Evolutionary conservation across 2,329 filamentous ascomycete species (phyloP).

Genomic region (Scopulariopsis brevicaulis): DNA sequence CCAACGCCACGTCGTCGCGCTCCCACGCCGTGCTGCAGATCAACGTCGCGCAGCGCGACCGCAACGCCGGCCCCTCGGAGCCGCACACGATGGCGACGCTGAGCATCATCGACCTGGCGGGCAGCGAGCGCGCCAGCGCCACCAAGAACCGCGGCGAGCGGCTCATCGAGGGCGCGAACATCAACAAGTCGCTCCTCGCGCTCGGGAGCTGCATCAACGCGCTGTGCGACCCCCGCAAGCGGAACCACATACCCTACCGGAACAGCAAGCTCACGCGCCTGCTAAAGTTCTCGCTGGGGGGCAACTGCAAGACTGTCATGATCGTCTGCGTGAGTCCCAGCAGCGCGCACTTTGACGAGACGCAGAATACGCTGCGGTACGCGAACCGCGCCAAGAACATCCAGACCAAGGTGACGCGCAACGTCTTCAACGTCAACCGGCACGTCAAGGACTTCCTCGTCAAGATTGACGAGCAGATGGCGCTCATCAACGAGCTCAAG

Average conservation of each 20-base stretch:
- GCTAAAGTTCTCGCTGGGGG: constrained; percentile 91
- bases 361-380: constrained; percentile 93
- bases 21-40: constrained; percentile 97
- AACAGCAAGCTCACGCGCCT: constrained; percentile 95
- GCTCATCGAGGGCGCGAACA: constrained; percentile 89
- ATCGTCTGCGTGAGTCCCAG: constrained; percentile 97
- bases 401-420: constrained; percentile 97
- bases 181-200: constrained; percentile 95
- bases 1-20: constrained; percentile 92
- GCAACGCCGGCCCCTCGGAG: constrained; percentile 85
- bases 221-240: constrained; percentile 83
- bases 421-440: constrained; percentile 97
- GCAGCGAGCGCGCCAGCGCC: constrained; percentile 88
- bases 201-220: constrained; percentile 97
- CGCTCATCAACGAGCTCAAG: constrained; percentile 91
- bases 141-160: constrained; percentile 94
- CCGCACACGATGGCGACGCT: constrained; percentile 97
- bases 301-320: constrained; percentile 99
- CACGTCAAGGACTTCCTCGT: constrained; percentile 99
- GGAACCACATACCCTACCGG: constrained; percentile 89
- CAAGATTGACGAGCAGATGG: constrained; percentile 98
- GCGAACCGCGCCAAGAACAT: constrained; percentile 98
- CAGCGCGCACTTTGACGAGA: constrained; percentile 94
- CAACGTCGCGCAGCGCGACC: constrained; percentile 87
- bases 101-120: constrained; percentile 95